Conservation (phyloP, 768 basidiomycete genomes). For the Russula griseocarnosa region DNA sequence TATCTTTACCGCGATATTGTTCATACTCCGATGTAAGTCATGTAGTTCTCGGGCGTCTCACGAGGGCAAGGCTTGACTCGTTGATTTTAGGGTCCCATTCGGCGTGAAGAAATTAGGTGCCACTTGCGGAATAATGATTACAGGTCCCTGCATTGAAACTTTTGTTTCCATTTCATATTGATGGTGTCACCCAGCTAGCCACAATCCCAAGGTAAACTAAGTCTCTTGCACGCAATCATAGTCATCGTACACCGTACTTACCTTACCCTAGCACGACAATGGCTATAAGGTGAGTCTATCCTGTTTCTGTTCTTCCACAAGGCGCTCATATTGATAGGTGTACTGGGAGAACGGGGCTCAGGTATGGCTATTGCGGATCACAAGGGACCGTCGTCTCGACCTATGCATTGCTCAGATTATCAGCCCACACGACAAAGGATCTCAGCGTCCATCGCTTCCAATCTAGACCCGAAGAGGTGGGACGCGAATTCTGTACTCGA, state of each 20-base stretch:
- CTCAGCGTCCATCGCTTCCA: constrained; percentile 54
- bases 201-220: constrained; percentile 75
- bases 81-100: constrained; percentile 67
- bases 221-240: background rate
- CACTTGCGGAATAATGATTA: constrained; percentile 87
- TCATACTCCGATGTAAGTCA: constrained; percentile 71
- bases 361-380: constrained; percentile 37
- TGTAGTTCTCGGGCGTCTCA: background rate
- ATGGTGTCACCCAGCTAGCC: constrained; percentile 51
- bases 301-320: background rate
- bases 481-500: constrained; percentile 35
- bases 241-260: constrained; percentile 2
- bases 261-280: constrained; percentile 63
- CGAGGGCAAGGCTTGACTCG: background rate
- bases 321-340: constrained; percentile 45
- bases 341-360: constrained; percentile 90
- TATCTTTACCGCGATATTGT: constrained; percentile 67
- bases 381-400: background rate
- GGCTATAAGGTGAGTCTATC: constrained; percentile 65
- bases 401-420: constrained; percentile 59
- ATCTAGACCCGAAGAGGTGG: constrained; percentile 55
- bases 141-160: constrained; percentile 44
- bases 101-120: constrained; percentile 61
- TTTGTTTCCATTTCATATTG: constrained; percentile 9
- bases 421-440: constrained; percentile 80